These are phyloP conservation scores for Aspergillus cristatus DNA, from an alignment of 495 filamentous ascomycete species.

Conservation along the genomic window DNA sequence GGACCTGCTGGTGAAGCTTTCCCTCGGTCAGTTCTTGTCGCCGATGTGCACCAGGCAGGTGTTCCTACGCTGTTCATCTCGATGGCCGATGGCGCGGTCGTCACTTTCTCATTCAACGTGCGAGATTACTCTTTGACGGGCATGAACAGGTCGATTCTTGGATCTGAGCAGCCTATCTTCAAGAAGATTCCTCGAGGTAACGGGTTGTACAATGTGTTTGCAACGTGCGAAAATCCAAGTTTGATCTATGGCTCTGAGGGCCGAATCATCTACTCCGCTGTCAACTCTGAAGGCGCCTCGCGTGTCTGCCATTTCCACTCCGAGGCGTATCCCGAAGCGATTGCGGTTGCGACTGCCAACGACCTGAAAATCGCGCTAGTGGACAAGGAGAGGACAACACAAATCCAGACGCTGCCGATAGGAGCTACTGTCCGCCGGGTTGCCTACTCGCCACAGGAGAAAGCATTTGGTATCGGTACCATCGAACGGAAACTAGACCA, in stretches of 20 bases:
- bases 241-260: constrained; percentile 85
- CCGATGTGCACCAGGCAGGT: constrained; percentile 53
- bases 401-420: constrained; percentile 70
- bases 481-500: constrained; percentile 54
- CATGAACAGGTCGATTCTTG: constrained; percentile 75
- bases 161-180: constrained; percentile 74
- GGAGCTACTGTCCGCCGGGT: constrained; percentile 79
- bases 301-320: constrained; percentile 74
- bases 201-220: constrained; percentile 72
- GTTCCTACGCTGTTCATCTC: constrained; percentile 77
- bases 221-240: constrained; percentile 87
- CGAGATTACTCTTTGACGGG: constrained; percentile 49
- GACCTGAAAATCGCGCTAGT: constrained; percentile 75
- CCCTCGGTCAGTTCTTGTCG: constrained; percentile 72
- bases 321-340: constrained; percentile 68
- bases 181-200: constrained; percentile 60
- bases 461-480: constrained; percentile 79
- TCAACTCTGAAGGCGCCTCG: constrained; percentile 82
- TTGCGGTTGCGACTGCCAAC: constrained; percentile 67
- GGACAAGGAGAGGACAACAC: constrained; percentile 77
- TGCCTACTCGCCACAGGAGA: constrained; percentile 70
- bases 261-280: constrained; percentile 83
- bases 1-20: constrained; percentile 54
- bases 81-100: constrained; percentile 90
- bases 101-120: constrained; percentile 69